A percentile compares a stretch with the other conserved stretches of the same genome.
phyloP scores from a whole-genome alignment of 495 filamentous ascomycete species.

The Neurospora pannonica region DNA sequence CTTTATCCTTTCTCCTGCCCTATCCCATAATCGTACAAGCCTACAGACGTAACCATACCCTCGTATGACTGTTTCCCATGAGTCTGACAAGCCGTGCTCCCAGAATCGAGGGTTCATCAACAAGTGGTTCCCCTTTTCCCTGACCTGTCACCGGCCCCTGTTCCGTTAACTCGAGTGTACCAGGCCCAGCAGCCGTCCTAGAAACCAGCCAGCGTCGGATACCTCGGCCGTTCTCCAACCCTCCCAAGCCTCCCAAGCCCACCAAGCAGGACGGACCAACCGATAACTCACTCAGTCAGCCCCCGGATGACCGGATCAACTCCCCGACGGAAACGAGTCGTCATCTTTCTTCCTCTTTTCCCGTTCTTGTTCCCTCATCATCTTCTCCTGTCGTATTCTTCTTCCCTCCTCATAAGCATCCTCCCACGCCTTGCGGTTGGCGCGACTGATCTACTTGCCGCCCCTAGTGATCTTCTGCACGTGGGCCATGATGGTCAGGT shows the following conservation, averaged over 20 bases:
- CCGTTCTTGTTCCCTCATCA: neutral
- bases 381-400: neutral
- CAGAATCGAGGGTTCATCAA: too few species aligned
- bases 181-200: neutral
- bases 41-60: neutral
- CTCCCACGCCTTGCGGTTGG: neutral
- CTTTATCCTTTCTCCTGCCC: neutral
- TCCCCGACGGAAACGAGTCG: neutral
- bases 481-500: constrained; percentile 69
- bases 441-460: neutral
- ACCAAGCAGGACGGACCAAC: neutral
- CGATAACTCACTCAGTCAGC: neutral
- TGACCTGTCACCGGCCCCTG: too few species aligned
- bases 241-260: neutral
- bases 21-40: neutral
- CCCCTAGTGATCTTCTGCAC: constrained; percentile 39
- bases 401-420: neutral
- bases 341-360: neutral
- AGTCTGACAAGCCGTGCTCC: too few species aligned
- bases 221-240: neutral
- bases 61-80: neutral
- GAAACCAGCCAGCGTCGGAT: neutral
- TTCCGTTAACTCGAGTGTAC: neutral
- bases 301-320: neutral
- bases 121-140: too few species aligned